These are phyloP conservation scores for Phytophthora idaei DNA, from an alignment of 352 stramenopile species.

Conservation along the genomic window DNA sequence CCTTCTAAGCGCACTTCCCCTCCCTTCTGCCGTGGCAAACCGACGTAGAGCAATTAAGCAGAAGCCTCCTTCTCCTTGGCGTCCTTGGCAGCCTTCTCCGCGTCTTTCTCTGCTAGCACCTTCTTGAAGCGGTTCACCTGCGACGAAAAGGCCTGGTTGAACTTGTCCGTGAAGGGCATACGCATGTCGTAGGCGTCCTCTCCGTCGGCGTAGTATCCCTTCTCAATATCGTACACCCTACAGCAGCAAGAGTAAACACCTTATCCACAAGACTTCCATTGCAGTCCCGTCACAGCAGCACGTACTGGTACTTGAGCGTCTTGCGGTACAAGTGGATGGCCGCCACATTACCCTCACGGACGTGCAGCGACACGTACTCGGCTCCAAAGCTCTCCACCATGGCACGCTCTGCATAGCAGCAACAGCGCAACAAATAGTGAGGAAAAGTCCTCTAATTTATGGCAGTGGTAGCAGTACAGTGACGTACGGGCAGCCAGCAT, in stretches of 20 bases:
- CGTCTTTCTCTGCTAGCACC: slow-evolving; percentile 74
- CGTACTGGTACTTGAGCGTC: slow-evolving; percentile 97
- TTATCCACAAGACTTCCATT: not conserved
- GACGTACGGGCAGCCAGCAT: slow-evolving; percentile 94
- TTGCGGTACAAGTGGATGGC: slow-evolving; percentile 99
- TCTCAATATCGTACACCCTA: slow-evolving; percentile 98
- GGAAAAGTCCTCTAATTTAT: not conserved
- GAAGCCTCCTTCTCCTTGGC: slow-evolving; percentile 21
- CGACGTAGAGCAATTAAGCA: slow-evolving; percentile 20
- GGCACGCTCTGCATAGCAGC: slow-evolving; percentile 64
- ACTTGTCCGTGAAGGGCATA: slow-evolving; percentile 93
- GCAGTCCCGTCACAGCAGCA: not conserved
- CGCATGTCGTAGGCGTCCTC: slow-evolving; percentile 99
- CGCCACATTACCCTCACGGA: slow-evolving; percentile 97
- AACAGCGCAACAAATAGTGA: slow-evolving; percentile 6
- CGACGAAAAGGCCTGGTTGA: slow-evolving; percentile 83
- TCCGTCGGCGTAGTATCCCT: slow-evolving; percentile 99
- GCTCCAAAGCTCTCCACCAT: slow-evolving; percentile 98
- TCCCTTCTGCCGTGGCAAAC: slow-evolving; percentile 1
- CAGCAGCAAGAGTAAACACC: slow-evolving; percentile 2
- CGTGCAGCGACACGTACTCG: slow-evolving; percentile 99
- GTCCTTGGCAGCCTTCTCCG: slow-evolving; percentile 34
- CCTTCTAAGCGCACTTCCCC: not conserved
- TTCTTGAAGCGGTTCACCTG: slow-evolving; percentile 87
- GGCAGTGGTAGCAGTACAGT: not conserved